phyloP scores from a whole-genome alignment of 2,329 filamentous ascomycete genomes.

The Xylaria hypoxylon region DNA sequence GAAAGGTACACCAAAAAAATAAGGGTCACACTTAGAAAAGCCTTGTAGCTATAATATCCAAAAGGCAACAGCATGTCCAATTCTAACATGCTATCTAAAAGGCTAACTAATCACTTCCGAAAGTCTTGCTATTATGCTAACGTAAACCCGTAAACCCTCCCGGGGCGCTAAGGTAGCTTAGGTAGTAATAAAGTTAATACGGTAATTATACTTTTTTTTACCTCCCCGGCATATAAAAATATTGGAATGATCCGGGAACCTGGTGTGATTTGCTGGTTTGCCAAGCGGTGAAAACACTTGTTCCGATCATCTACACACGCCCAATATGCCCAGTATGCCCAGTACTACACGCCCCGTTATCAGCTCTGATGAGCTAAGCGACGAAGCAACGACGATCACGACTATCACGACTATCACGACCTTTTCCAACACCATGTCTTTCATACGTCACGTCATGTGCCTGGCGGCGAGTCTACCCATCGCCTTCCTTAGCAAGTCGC shows the following conservation, averaged over 20 bases:
- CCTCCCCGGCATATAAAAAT: slow-evolving; percentile 25
- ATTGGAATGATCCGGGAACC: slow-evolving; percentile 28
- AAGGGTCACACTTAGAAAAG: slow-evolving; percentile 23
- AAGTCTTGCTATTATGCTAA: slow-evolving; percentile 24
- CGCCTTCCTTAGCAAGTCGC: slow-evolving; percentile 32
- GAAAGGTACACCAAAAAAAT: slow-evolving; percentile 23
- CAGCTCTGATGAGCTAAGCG: slow-evolving; percentile 31
- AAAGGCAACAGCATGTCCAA: slow-evolving; percentile 17
- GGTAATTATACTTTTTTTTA: slow-evolving; percentile 30
- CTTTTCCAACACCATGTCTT: slow-evolving; percentile 32
- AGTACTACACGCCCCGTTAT: slow-evolving; percentile 32
- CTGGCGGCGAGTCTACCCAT: slow-evolving; percentile 33
- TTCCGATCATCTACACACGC: slow-evolving; percentile 18
- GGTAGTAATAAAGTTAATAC: slow-evolving; percentile 29
- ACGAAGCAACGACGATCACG: slow-evolving; percentile 33
- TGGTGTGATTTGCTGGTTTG: slow-evolving; percentile 24
- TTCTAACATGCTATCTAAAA: slow-evolving; percentile 25
- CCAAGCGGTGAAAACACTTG: slow-evolving; percentile 23
- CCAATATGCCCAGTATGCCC: slow-evolving; percentile 27
- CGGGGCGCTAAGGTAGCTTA: slow-evolving; percentile 26
- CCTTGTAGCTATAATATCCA: slow-evolving; percentile 20
- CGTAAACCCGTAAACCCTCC: slow-evolving; percentile 14
- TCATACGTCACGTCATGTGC: slow-evolving; percentile 29
- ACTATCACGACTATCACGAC: too few species aligned
- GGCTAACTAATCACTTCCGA: slow-evolving; percentile 14